Evolutionary conservation across 2,329 filamentous ascomycete genomes (phyloP).

Genomic region (Colletotrichum karsti): DNA sequence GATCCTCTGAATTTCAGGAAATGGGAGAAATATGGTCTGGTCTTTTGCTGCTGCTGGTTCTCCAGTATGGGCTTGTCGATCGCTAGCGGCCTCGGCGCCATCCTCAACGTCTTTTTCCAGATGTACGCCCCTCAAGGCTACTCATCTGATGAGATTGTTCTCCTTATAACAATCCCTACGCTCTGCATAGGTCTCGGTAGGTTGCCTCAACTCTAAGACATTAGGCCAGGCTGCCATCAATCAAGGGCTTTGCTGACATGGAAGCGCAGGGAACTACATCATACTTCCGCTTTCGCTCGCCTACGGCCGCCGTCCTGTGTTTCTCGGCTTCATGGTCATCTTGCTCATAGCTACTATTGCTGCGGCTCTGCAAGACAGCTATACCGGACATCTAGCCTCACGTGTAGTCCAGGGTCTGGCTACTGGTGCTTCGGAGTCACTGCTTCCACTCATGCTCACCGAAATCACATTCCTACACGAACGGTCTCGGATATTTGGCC

Average conservation of each 20-base stretch:
- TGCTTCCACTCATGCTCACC: slow-evolving; percentile 47
- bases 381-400: slow-evolving; percentile 44
- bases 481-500: slow-evolving; percentile 42
- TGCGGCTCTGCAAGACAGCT: slow-evolving; percentile 41
- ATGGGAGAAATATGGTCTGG: slow-evolving; percentile 34
- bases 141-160: slow-evolving; percentile 36
- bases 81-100: slow-evolving; percentile 56
- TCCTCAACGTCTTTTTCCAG: slow-evolving; percentile 42
- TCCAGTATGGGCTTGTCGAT: slow-evolving; percentile 50
- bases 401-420: slow-evolving; percentile 46
- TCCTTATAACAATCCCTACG: slow-evolving; percentile 45
- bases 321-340: slow-evolving; percentile 40
- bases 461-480: slow-evolving; percentile 51
- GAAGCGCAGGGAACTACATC: slow-evolving; percentile 38
- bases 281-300: slow-evolving; percentile 47
- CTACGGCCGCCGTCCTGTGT: slow-evolving; percentile 45
- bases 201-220: neutral
- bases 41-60: slow-evolving; percentile 39
- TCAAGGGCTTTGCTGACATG: neutral
- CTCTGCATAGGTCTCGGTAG: slow-evolving; percentile 46
- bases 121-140: slow-evolving; percentile 38
- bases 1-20: slow-evolving; percentile 36
- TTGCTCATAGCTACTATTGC: slow-evolving; percentile 42
- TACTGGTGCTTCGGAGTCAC: slow-evolving; percentile 47
- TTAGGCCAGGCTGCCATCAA: neutral